These are phyloP conservation scores for Solanum sitiens DNA, from an alignment of 257 asterid species.

Conservation along the genomic window DNA sequence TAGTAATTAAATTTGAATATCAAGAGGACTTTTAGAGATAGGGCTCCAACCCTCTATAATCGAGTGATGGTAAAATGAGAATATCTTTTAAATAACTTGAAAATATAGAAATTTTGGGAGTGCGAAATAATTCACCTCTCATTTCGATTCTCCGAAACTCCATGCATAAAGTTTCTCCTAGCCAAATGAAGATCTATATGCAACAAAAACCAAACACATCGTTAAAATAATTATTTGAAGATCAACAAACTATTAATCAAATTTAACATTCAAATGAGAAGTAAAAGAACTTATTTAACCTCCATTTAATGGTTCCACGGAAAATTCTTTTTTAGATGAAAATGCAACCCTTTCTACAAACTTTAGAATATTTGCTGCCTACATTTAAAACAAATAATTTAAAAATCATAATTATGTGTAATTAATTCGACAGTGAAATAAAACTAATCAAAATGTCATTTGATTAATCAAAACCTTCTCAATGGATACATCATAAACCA, in stretches of 20 bases:
- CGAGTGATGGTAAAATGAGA: neutral
- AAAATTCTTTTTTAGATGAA: neutral
- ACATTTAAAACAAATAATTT: neutral
- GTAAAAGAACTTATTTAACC: neutral
- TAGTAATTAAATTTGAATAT: neutral
- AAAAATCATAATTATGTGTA: neutral
- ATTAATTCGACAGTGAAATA: neutral
- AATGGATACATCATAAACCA: neutral
- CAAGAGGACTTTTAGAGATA: no score
- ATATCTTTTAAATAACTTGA: neutral
- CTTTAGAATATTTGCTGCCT: neutral
- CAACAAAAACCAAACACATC: neutral
- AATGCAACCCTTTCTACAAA: neutral
- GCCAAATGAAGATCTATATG: neutral
- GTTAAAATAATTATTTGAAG: neutral
- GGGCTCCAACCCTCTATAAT: no score
- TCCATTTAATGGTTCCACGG: neutral
- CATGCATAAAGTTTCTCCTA: neutral
- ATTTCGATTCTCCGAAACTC: neutral
- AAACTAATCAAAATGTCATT: neutral
- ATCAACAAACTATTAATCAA: neutral
- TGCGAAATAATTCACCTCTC: neutral
- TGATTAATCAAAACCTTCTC: neutral
- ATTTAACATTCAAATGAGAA: neutral
- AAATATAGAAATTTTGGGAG: neutral